Base-by-base conservation (phyloP, 1,284 basidiomycete species). In the Sanghuangporus weigelae region DNA sequence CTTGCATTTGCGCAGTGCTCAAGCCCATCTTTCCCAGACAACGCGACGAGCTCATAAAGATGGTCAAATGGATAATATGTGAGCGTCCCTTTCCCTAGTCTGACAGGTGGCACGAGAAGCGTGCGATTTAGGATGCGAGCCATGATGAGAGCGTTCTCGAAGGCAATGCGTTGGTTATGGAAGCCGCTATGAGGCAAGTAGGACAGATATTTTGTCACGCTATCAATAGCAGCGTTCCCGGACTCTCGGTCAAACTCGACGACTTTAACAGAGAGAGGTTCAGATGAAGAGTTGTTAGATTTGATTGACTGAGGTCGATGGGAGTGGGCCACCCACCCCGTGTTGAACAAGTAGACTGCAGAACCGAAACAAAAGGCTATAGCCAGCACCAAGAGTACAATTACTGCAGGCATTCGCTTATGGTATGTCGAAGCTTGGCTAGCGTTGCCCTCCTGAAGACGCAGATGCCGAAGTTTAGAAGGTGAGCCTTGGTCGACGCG, bases 91-190 rank as follows among this genome's bases (percentile, higher is more conserved):
- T 68, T 73, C 39, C 89, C 89, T 4, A 92, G 81, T 59, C 86
- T 84, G 26, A 87, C 78, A 11, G 87, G 86, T 21, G 92, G 90
- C 38, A 92, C 74, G 65, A 93, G 79, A 42, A 93, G 77, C 10
- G 89, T 93, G 62, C 90, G 87, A 73, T 89, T 87, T 60, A 92
- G 79, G 36, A 89, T 72, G 66, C 76, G 77, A 7, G 90, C 80
- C 59, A 93, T 79, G 12, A 86, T 78, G 38, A 93, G 79, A 11
- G 89, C 90, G 68, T 93, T 93, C 73, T 93, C 89, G 65, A 93
- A 79, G 31, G 89, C 86, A 66, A 94, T 91, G 42, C 90, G 85
- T 75, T 93, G 90, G 72, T 93, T 93, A 74, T 93, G 89, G 67
- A 90, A 89, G 2, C 90, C 90, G 67, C 86, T 88, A 69, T 91